Evolutionary conservation across 148 eudicot genomes (phyloP).

Genomic region (Cornus florida): DNA sequence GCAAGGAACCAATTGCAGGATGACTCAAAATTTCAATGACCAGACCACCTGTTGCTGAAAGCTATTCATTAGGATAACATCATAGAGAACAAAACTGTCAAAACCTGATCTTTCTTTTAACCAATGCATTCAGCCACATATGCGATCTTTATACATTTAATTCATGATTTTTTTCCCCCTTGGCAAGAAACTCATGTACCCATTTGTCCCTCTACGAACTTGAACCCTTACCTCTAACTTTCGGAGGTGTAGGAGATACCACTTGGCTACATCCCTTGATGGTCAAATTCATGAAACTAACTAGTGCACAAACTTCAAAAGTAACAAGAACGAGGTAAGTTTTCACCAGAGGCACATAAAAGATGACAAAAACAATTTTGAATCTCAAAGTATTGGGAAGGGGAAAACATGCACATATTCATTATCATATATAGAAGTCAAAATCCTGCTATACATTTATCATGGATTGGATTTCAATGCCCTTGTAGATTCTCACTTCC

Average conservation of each 20-base stretch:
- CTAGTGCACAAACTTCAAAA: not conserved
- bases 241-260: too few species aligned
- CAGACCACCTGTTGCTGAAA: not conserved
- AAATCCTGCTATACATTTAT: conserved; percentile 2
- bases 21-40: too few species aligned
- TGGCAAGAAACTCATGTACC: too few species aligned
- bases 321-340: not conserved
- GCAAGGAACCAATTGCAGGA: too few species aligned
- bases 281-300: not conserved
- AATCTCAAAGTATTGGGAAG: not conserved
- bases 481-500: not conserved
- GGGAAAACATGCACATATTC: not conserved
- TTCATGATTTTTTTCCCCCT: too few species aligned
- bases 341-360: not conserved
- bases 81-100: not conserved
- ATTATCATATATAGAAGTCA: not conserved
- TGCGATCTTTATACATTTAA: not conserved
- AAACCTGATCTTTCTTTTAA: not conserved
- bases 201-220: too few species aligned
- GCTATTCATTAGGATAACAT: not conserved
- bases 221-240: too few species aligned
- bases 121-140: not conserved
- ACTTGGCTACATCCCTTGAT: too few species aligned
- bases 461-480: not conserved
- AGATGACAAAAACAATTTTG: not conserved